These are phyloP conservation scores for Lyophyllum decastes DNA, from an alignment of 768 basidiomycete species.

Conservation along the genomic window DNA sequence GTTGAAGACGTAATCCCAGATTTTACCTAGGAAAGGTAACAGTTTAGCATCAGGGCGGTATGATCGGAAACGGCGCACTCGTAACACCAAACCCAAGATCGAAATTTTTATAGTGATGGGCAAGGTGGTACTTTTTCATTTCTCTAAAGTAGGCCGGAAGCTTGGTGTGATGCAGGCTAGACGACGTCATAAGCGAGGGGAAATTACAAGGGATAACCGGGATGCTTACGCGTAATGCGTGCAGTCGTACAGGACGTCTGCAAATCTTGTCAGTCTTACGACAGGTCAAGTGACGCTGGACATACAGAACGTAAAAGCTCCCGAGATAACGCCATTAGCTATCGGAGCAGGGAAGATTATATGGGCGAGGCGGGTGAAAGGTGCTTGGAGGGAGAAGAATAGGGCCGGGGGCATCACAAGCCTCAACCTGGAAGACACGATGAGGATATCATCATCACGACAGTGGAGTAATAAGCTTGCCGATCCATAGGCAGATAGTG, in stretches of 20 bases:
- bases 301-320: conserved; percentile 77
- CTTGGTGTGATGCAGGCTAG: conserved; percentile 79
- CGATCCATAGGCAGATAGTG: conserved; percentile 98
- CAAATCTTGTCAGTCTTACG: conserved; percentile 4
- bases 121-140: conserved; percentile 97
- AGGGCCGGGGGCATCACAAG: conserved; percentile 96
- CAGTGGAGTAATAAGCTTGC: conserved; percentile 38
- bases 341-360: conserved; percentile 77
- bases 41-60: not conserved
- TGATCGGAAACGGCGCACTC: conserved; percentile 46
- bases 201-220: not conserved
- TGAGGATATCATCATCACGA: not conserved
- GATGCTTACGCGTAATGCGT: conserved; percentile 88
- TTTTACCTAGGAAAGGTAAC: conserved; percentile 56
- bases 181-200: conserved; percentile 3
- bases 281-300: conserved; percentile 10
- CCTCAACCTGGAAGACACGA: conserved; percentile 55
- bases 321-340: conserved; percentile 91
- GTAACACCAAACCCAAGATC: conserved; percentile 98
- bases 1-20: conserved; percentile 93
- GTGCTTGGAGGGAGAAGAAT: conserved; percentile 75
- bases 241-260: conserved; percentile 82
- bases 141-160: conserved; percentile 85
- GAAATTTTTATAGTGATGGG: conserved; percentile 98
- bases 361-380: conserved; percentile 88